Percentiles rank a stretch among this genome's conserved stretches.
phyloP scores from a whole-genome alignment of 352 stramenopile genomes.

The Globisporangium abappressorium region DNA sequence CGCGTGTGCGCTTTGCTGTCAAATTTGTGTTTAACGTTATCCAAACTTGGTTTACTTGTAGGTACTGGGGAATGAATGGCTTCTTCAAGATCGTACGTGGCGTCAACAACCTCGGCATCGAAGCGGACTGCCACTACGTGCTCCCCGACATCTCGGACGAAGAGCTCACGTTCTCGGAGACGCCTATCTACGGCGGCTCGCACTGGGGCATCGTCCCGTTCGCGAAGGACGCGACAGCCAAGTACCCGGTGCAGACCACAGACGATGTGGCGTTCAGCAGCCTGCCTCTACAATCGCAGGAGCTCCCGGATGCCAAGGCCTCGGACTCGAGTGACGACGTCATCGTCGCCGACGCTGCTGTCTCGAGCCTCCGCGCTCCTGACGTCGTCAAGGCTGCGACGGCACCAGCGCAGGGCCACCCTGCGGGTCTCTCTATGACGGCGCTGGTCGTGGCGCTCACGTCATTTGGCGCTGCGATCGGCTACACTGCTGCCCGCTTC shows the following conservation, averaged over 20 bases:
- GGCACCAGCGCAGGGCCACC: neutral
- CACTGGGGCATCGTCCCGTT: slow-evolving; percentile 62
- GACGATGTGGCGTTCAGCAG: slow-evolving; percentile 55
- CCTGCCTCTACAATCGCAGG: slow-evolving; percentile 41
- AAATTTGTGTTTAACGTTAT: neutral
- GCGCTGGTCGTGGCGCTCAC: slow-evolving; percentile 14
- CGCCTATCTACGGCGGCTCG: slow-evolving; percentile 57
- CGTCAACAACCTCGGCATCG: slow-evolving; percentile 84
- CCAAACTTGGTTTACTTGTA: neutral
- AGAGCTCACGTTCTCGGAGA: slow-evolving; percentile 53
- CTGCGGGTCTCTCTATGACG: slow-evolving; percentile 5
- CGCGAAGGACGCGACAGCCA: slow-evolving; percentile 53
- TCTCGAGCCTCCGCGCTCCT: slow-evolving; percentile 12
- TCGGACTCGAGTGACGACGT: slow-evolving; percentile 13
- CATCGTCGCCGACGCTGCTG: neutral
- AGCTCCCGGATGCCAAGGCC: slow-evolving; percentile 32
- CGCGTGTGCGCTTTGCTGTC: neutral
- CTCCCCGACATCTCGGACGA: slow-evolving; percentile 55
- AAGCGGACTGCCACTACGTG: slow-evolving; percentile 83
- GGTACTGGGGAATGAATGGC: slow-evolving; percentile 88
- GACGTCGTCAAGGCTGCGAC: neutral
- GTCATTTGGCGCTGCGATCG: slow-evolving; percentile 16
- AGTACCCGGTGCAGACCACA: slow-evolving; percentile 85
- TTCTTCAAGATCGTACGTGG: slow-evolving; percentile 90
- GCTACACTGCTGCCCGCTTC: slow-evolving; percentile 13